phyloP scores from a whole-genome alignment of 495 filamentous ascomycete species.

The Penicillium daleae region DNA sequence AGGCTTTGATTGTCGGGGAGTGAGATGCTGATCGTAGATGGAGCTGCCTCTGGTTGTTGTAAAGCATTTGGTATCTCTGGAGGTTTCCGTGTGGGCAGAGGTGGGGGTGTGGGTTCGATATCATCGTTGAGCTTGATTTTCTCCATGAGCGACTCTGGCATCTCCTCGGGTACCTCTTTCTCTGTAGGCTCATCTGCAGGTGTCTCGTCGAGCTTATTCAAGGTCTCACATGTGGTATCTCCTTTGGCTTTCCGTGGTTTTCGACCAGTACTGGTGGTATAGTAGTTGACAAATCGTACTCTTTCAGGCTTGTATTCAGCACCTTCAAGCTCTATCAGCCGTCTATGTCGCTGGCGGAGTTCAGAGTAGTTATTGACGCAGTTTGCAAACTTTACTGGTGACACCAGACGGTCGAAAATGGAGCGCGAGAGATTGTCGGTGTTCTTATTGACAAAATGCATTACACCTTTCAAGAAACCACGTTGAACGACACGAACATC shows the following conservation, averaged over 20 bases:
- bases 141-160: not conserved
- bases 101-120: not conserved
- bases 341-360: constrained; percentile 69
- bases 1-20: constrained; percentile 1
- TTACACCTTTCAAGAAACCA: constrained; percentile 64
- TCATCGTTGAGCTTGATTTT: not conserved
- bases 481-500: constrained; percentile 67
- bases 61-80: not conserved
- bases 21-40: not conserved
- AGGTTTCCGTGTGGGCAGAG: not conserved
- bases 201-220: not conserved
- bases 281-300: constrained; percentile 87
- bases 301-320: constrained; percentile 41
- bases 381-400: constrained; percentile 80
- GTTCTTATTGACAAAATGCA: constrained; percentile 83
- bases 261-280: constrained; percentile 76
- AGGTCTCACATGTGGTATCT: constrained; percentile 7
- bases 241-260: constrained; percentile 23
- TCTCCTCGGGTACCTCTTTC: not conserved
- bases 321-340: constrained; percentile 70
- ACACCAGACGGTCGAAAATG: constrained; percentile 72
- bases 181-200: not conserved
- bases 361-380: constrained; percentile 76
- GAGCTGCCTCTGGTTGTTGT: not conserved
- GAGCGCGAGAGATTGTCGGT: constrained; percentile 68